phyloP scores from a whole-genome alignment of 305 asterid genomes.

The Fraxinus baroniana region DNA sequence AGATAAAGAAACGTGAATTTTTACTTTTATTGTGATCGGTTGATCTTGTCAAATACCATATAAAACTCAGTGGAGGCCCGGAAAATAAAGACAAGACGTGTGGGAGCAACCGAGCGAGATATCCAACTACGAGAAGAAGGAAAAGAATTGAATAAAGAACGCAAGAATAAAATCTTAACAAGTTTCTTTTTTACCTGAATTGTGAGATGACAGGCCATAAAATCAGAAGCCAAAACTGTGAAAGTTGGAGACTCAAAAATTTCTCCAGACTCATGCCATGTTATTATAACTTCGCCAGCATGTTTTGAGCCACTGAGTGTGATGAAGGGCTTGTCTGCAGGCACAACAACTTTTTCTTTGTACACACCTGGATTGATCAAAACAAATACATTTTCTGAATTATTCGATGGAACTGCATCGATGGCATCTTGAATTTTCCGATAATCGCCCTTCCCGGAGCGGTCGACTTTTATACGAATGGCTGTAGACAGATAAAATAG shows the following conservation, averaged over 20 bases:
- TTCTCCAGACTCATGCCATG: conserved; percentile 34
- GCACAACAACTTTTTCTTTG: conserved; percentile 39
- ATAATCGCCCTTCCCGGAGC: conserved; percentile 38
- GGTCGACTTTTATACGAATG: conserved; percentile 32
- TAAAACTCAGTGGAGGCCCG: not conserved
- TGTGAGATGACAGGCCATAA: conserved; percentile 37
- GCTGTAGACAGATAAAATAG: conserved; percentile 6
- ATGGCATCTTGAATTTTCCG: conserved; percentile 47
- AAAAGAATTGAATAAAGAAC: not conserved
- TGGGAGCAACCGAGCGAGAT: not conserved
- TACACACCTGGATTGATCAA: conserved; percentile 36
- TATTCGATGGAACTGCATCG: conserved; percentile 37
- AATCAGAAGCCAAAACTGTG: conserved; percentile 44
- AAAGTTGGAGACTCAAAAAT: conserved; percentile 42
- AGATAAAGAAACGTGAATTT: no score
- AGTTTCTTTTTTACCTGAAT: conserved; percentile 28
- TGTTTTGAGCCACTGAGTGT: conserved; percentile 36
- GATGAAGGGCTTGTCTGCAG: conserved; percentile 42
- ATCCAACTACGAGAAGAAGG: not conserved
- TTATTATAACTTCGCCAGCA: conserved; percentile 21
- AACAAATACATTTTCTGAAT: conserved; percentile 29
- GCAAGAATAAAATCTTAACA: not conserved
- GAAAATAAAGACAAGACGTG: not conserved
- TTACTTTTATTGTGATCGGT: not conserved
- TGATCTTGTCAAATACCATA: not conserved